Base-by-base conservation (phyloP, 202 grass and related monocot genomes). In the Panicum virgatum region DNA sequence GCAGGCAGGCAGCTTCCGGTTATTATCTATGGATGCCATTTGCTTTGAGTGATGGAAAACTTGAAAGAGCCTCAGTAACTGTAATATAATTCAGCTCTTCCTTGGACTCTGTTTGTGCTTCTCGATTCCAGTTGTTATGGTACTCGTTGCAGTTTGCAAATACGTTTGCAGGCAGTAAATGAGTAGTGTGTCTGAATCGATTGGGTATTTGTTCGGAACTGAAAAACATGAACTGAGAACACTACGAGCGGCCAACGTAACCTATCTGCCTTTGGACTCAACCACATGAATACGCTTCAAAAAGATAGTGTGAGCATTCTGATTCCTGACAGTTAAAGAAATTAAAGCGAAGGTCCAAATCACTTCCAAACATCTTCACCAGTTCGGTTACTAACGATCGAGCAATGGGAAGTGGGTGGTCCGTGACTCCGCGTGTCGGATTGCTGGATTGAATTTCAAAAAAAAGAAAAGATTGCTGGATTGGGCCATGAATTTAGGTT, bases 21-120 rank as follows among this genome's bases (percentile, higher is more conserved):
- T 81, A 83, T 86, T 64, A 83, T 80, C 69, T 90, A 48, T 80
- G 50, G 29, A 69, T 70, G 80, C 64, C 53, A 67, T 90, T 75
- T 90, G 64, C 69, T 69, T 62, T 62, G 69, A 32, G 60, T 53
- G 42, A 82, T 86, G 73, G 66, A 82, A 89, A 89, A 75, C 42
- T 62, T 79, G 73, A 72, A 78, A 12, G 68, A 78, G 73, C 88
- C 62, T 80, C 38, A 83, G 88, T 80, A 86, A 83, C 38, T 86
- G 79, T 86, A 90, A 86, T 83, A 86, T 86, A 86, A 75, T 75
- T 69, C 29, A 76, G 88, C 80, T 83, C 79, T 75, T 78, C 48
- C 47, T 60, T 73, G 26, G 61, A 18, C 34, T 71, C 16, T 62
- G n/a, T 50, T 18, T 62, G 18, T 74, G 29, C 45, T 54, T 69